Percentiles rank a stretch among this genome's conserved stretches.
Conservation (phyloP, 2,329 filamentous ascomycete species). For the Pseudogymnoascus sp. region DNA sequence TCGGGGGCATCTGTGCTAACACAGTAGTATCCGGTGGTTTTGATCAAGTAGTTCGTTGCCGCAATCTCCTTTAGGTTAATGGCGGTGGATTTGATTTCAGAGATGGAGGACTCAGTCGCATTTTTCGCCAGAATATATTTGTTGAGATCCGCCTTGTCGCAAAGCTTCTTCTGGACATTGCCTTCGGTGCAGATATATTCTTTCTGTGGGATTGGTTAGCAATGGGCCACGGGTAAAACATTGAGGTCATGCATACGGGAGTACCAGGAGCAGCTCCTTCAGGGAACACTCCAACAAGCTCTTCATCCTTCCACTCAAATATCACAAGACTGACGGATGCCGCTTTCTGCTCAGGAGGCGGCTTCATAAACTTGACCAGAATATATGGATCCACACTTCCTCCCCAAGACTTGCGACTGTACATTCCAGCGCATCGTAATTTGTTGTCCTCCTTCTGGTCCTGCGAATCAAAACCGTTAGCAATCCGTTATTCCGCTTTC, state of each 20-base stretch:
- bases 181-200: conserved; percentile 69
- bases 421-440: conserved; percentile 87
- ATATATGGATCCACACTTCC: conserved; percentile 86
- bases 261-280: conserved; percentile 31
- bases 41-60: conserved; percentile 72
- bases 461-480: conserved; percentile 34
- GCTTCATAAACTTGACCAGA: conserved; percentile 65
- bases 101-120: conserved; percentile 61
- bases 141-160: too few species aligned
- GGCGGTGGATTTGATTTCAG: conserved; percentile 68
- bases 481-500: neutral
- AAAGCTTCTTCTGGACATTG: conserved; percentile 38
- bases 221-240: neutral
- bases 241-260: neutral
- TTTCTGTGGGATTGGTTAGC: conserved; percentile 39
- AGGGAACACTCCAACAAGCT: conserved; percentile 63
- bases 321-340: conserved; percentile 74
- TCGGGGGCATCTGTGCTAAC: conserved; percentile 66
- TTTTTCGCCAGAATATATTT: too few species aligned
- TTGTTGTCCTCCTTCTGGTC: conserved; percentile 67
- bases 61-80: conserved; percentile 70
- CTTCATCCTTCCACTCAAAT: conserved; percentile 87
- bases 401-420: conserved; percentile 81
- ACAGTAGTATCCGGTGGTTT: conserved; percentile 93
- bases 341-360: conserved; percentile 44